Evolutionary conservation across 1,284 basidiomycete species (phyloP), one percentile per base, ranked within the genome.

Genomic region (Leccinum subrobustum): DNA sequence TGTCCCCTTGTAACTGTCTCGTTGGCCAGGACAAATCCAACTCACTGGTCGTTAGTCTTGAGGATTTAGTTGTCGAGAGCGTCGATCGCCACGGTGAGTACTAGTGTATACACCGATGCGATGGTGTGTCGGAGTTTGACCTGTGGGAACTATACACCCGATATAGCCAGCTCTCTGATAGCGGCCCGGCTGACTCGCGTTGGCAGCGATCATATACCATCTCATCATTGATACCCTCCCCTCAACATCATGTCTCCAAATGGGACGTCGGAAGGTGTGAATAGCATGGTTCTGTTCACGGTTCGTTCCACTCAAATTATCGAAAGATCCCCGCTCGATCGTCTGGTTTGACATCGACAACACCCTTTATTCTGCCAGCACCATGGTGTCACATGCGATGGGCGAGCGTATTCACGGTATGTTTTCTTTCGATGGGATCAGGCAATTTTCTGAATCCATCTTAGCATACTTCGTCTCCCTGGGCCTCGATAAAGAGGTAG

Each of bases 321-420:
- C 20, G 33, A 59, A 65, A 78, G 81, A 86, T 60, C 80, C 60
- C 52, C 74, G 85, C 20, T 72, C 72, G 61, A 77, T 92, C 53
- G 79, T 92, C 39, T 93, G 89, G 84, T 85, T 95, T 61, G 93
- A 95, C 71, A 92, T 95, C 63, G 93, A 95, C 75, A 93, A 94
- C 69, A 93, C 92, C 1, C 80, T 93, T 14, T 94, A 94, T 74
- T 90, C 89, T 16, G 83, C 89, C 1, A 88, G 83, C 69, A 79
- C 85, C 11, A 85, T 81, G 71, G 92, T 95, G 59, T 87, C 89
- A 6, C 84, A 91, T 63, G 85, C 80, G n/a, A 94, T 95, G 92
- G 86, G 86, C 16, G 76, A 88, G 64, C 84, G 86, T 53, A 95
- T 95, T 58, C 90, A 92, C 67, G 83, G 90, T 88, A 65, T 59